These are phyloP conservation scores for Fusarium circinatum DNA, from an alignment of 2,329 filamentous ascomycete species.

Conservation along the genomic window DNA sequence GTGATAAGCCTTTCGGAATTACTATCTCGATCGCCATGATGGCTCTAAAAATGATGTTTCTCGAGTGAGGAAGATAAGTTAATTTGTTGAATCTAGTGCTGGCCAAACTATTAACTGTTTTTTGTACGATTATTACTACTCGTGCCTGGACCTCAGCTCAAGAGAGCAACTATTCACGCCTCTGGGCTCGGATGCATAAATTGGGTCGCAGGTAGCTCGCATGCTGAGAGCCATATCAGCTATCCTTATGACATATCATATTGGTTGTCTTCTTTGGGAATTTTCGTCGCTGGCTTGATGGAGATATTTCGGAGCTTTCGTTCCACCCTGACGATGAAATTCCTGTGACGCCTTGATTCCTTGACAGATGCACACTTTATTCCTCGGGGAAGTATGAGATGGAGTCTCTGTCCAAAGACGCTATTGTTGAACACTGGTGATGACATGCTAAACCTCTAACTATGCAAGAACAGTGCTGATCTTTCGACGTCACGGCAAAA, in stretches of 20 bases:
- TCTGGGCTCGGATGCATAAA: conserved; percentile 1
- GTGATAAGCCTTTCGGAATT: neutral
- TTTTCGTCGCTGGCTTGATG: neutral
- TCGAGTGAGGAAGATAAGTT: neutral
- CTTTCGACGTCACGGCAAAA: neutral
- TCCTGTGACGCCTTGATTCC: neutral
- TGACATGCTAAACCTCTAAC: neutral
- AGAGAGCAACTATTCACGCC: neutral
- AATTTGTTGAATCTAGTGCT: neutral
- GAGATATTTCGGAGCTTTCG: conserved; percentile 9
- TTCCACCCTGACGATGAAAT: neutral
- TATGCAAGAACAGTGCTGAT: neutral
- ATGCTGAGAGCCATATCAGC: neutral
- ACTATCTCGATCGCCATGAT: conserved; percentile 8
- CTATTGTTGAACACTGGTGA: neutral
- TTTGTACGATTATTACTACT: neutral
- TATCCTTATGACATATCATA: neutral
- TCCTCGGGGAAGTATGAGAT: neutral
- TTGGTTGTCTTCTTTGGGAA: neutral
- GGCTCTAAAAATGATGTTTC: neutral
- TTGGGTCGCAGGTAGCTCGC: neutral
- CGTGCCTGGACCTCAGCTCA: neutral
- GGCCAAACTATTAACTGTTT: neutral
- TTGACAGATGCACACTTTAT: neutral
- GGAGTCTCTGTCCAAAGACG: neutral